Base-by-base conservation (phyloP, 495 filamentous ascomycete genomes). In the Penicillium bialowiezense region DNA sequence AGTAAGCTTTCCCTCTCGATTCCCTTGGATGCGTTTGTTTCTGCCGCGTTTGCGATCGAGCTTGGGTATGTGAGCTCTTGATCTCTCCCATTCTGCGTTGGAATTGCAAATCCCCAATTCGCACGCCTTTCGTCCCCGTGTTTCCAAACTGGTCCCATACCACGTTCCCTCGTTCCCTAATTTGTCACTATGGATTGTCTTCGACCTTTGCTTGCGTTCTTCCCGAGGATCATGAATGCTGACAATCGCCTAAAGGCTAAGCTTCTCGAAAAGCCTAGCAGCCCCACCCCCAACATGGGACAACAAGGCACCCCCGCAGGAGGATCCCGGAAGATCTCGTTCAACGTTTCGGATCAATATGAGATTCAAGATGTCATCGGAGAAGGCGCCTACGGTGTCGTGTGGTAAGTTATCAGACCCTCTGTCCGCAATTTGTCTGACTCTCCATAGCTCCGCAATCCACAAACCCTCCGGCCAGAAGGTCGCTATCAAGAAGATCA, bases 401-500 rank as follows among this genome's bases (percentile, higher is more conserved):
- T 99, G 48, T 97, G 93, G 92, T 97, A 81, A 73, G 87, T 58
- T 46, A 39, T 23, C 7, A 33, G 21, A 36, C 37, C 15, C 15
- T 40, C 6, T 32, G 43, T 42, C 47, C 41, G 42, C 20, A 6
- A 7, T 26, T 48, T n/a, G 38, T 49, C 52, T 71, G 56, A 67
- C 28, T 10, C 7, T 14, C 50, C 52, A n/a, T 55, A 96, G 91
- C 74, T 99, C 95, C 40, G 95, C 95, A 21, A 84, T 97, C 52
- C 95, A 99, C 75, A 97, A 97, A 76, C 95, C 95, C 5, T 97
- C 95, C 3, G 85, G 90, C 54, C 95, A 99, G 72, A 97, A 97
- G 75, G 95, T 99, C 41, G 95, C 95, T 23, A 99, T 99, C 76
- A 99, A 99, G 78, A 99, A 99, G 80, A 99, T 99, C 60, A 97